Conservation (phyloP, 1,284 basidiomycete genomes). For the Naganishia albida region DNA sequence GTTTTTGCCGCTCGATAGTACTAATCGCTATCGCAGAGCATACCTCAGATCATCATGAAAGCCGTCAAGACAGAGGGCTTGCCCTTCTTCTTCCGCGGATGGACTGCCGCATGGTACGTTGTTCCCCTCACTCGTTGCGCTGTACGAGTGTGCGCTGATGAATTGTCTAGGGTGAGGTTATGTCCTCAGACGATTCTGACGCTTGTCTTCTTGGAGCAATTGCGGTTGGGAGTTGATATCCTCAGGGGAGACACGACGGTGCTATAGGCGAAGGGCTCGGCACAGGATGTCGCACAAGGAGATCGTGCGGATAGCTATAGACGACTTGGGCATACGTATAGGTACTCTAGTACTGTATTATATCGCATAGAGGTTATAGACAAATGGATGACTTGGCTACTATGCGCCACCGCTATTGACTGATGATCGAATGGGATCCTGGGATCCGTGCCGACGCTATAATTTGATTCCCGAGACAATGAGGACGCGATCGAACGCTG, state of each 20-base stretch:
- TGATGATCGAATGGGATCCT: no score
- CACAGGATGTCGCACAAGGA: background rate
- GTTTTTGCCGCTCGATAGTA: conserved; percentile 36
- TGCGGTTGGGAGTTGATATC: conserved; percentile 46
- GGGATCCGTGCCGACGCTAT: no score
- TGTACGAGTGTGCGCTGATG: background rate
- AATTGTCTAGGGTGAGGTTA: conserved; percentile 47
- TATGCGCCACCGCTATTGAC: no score
- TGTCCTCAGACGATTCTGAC: conserved; percentile 56
- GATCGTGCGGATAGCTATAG: background rate
- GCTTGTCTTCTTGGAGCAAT: conserved; percentile 53
- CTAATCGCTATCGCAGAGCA: conserved; percentile 37
- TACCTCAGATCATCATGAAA: conserved; percentile 42
- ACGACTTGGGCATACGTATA: background rate
- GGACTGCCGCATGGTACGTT: conserved; percentile 59
- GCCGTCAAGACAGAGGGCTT: conserved; percentile 48
- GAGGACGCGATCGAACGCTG: conserved; percentile 3
- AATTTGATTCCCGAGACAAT: conserved; percentile 5
- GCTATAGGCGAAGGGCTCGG: background rate
- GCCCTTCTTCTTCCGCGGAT: conserved; percentile 59
- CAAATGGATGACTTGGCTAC: no score
- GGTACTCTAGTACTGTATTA: no score
- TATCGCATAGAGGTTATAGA: no score
- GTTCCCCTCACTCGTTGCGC: conserved; percentile 9
- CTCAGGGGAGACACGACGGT: conserved; percentile 13